Evolutionary conservation across 225 moss, liverwort and hornwort genomes (phyloP).

Genomic region (Anthoceros angustus): DNA sequence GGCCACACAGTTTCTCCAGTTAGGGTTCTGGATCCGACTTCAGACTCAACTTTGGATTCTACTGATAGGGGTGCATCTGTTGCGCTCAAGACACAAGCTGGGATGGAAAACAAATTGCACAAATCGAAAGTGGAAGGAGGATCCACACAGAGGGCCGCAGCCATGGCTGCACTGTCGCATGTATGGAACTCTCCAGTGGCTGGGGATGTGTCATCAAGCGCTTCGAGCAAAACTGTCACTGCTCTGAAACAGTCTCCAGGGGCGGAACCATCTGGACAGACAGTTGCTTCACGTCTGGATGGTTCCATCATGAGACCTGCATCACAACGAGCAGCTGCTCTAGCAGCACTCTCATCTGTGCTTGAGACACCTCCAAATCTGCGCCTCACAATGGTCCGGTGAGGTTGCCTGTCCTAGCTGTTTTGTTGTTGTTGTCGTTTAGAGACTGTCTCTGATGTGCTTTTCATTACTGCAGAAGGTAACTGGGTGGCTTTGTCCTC

Average conservation of each 20-base stretch:
- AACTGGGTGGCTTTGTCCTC: constrained; percentile 46
- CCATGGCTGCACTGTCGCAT: constrained; percentile 79
- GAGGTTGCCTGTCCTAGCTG: constrained; percentile 9
- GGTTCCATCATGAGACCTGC: constrained; percentile 22
- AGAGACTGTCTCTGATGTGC: constrained; percentile 9
- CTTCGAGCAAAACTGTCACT: not conserved
- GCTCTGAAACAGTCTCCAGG: constrained; percentile 29
- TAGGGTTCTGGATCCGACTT: too few species aligned
- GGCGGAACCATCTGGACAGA: constrained; percentile 15
- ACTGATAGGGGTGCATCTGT: not conserved
- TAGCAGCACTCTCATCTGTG: constrained; percentile 79
- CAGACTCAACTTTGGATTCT: too few species aligned
- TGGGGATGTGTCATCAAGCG: constrained; percentile 10
- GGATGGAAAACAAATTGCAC: constrained; percentile 14
- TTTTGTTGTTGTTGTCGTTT: not conserved
- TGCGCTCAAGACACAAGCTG: not conserved
- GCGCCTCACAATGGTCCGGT: constrained; percentile 10
- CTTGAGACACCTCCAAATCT: constrained; percentile 24
- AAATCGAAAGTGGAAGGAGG: constrained; percentile 26
- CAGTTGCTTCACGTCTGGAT: constrained; percentile 26
- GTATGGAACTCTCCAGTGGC: constrained; percentile 35
- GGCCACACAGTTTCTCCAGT: too few species aligned
- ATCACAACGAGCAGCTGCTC: constrained; percentile 85
- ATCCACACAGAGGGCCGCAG: constrained; percentile 75
- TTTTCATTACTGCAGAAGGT: constrained; percentile 18